Evolutionary conservation across 2,329 filamentous ascomycete species (phyloP).

Genomic region (Arthrobotrys sinensis): DNA sequence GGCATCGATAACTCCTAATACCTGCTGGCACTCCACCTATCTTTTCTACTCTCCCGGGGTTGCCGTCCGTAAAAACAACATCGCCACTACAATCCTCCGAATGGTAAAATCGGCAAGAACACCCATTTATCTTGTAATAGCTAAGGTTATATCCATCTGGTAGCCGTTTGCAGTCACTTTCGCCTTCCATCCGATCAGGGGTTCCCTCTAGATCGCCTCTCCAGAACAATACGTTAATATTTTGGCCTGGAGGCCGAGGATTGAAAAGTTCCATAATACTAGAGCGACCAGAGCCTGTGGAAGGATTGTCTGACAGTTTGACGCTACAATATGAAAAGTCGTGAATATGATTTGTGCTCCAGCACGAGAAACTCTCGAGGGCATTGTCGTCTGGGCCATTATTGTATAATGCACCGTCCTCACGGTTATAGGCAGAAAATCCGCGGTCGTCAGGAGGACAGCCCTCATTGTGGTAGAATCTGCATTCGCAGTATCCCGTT

Average conservation of each 20-base stretch:
- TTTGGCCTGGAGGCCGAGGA: not conserved
- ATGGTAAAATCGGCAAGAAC: slow-evolving; percentile 3
- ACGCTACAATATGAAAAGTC: not conserved
- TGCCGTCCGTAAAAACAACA: not conserved
- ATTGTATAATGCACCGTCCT: not conserved
- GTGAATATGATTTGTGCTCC: not conserved
- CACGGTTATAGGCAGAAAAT: slow-evolving; percentile 19
- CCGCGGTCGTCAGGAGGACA: not conserved
- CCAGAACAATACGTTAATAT: not conserved
- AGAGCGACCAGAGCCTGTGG: not conserved
- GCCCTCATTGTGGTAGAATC: not conserved
- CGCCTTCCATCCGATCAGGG: not conserved
- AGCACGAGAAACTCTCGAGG: slow-evolving; percentile 21
- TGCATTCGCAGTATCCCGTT: slow-evolving; percentile 11
- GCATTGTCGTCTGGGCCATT: slow-evolving; percentile 5
- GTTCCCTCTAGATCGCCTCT: not conserved
- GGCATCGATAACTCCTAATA: not conserved
- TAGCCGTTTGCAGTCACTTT: not conserved
- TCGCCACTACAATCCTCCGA: not conserved
- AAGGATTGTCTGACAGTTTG: not conserved
- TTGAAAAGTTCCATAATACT: not conserved
- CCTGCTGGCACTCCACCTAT: not conserved
- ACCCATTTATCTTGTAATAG: slow-evolving; percentile 18
- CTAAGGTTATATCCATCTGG: not conserved
- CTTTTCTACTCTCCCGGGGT: not conserved